Evolutionary conservation across 1,284 basidiomycete species (phyloP), one percentile per base, ranked within the genome.

Genomic region (Stygiomarasmius scandens): DNA sequence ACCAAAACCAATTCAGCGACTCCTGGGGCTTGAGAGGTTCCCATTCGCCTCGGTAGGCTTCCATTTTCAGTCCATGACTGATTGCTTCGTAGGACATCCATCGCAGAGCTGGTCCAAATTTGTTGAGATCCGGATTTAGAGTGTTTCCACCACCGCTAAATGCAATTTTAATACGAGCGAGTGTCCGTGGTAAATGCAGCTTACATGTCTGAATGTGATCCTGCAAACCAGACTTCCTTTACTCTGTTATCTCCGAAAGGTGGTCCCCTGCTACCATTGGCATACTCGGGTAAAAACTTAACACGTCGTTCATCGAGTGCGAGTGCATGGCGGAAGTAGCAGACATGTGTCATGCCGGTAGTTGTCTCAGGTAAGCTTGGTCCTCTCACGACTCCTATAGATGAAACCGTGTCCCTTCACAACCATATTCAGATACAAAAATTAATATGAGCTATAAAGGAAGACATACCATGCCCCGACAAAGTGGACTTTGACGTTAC

Each of bases 371-470:
- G 57, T 14, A 56, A 29, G 3, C 12, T 49, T 20, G 59, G 58
- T 1, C 44, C 20, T 20, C 64, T 55, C 2, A 54, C 32, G 5
- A 69, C n/a, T 2, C 66, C 65, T 20, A 63, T 20, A 3, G 61
- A 61, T 25, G 61, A 61, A n/a, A 77, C 74, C 0, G 76, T 77
- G 60, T 80, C 79, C 80, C 77, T 79, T 32, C 12, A 32, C 5
- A 32, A 46, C 23, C 12, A 16, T 11, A 43, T 14, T 22, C 50
- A 38, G 12, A 38, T 48, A 12, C 36, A 19, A 38, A 41, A 38
- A 38, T 3, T 6, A 3, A 43, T 9, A 2, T 10, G 24, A 19
- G 9, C 12, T 27, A 24, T 16, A 0, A 14, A 32, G 12, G 12
- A 14, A 27, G 48, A 27, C 63, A 52, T 53, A 79, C 77, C 76